These are phyloP conservation scores for Yarrowia yakushimensis DNA, from an alignment of 805 yeast genomes.

Conservation along the genomic window DNA sequence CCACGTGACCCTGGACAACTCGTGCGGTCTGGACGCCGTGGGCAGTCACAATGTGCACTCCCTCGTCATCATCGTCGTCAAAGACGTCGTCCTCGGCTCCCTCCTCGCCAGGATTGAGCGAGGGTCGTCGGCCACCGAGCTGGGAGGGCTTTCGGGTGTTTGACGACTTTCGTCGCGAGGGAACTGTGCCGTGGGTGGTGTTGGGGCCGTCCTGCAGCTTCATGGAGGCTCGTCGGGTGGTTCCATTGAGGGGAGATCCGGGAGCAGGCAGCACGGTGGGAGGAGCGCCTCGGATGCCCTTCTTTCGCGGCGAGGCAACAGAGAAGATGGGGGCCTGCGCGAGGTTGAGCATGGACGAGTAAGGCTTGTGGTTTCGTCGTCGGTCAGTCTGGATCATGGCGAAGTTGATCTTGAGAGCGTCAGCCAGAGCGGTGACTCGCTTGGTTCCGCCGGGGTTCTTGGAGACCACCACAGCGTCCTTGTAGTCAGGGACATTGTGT, in stretches of 20 bases:
- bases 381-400: slow-evolving; percentile 99
- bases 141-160: slow-evolving; percentile 20
- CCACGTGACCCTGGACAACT: slow-evolving; percentile 94
- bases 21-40: slow-evolving; percentile 82
- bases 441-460: slow-evolving; percentile 99
- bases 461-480: slow-evolving; percentile 87
- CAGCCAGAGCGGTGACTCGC: slow-evolving; percentile 97
- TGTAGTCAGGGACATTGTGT: slow-evolving; percentile 78
- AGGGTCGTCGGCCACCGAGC: slow-evolving; percentile 14
- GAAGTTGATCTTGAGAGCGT: slow-evolving; percentile 87
- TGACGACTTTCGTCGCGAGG: slow-evolving; percentile 21
- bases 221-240: slow-evolving; percentile 19
- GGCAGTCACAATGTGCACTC: slow-evolving; percentile 30
- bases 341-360: slow-evolving; percentile 22
- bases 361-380: slow-evolving; percentile 42
- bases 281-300: slow-evolving; percentile 17
- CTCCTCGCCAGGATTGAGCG: slow-evolving; percentile 31
- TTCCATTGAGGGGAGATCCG: slow-evolving; percentile 16
- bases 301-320: slow-evolving; percentile 22
- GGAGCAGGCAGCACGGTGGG: slow-evolving; percentile 17
- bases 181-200: slow-evolving; percentile 23
- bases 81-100: slow-evolving; percentile 24
- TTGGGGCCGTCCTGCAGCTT: slow-evolving; percentile 22
- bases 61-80: slow-evolving; percentile 33
- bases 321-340: slow-evolving; percentile 21